phyloP scores from a whole-genome alignment of 306 rosid genomes.

The Oemleria cerasiformis region DNA sequence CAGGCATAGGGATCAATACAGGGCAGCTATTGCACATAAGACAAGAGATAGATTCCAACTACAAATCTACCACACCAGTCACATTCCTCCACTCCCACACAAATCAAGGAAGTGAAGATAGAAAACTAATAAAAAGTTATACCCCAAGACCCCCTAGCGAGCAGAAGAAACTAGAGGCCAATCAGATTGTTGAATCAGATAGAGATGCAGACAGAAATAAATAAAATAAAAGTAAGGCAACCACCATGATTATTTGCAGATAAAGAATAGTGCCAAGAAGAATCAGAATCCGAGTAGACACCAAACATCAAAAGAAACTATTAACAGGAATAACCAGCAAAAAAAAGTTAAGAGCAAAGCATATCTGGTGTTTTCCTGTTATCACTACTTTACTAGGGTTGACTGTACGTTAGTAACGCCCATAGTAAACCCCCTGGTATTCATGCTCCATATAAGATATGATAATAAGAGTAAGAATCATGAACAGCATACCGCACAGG shows the following conservation, averaged over 20 bases:
- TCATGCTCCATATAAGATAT: neutral
- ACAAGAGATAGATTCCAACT: neutral
- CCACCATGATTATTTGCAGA: too few relatives aligned
- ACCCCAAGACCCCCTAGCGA: neutral
- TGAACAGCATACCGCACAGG: slow-evolving; percentile 76
- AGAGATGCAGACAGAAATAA: too few relatives aligned
- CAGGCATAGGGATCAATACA: neutral
- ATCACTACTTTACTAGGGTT: neutral
- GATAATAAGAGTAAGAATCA: slow-evolving; percentile 26
- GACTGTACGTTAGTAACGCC: neutral
- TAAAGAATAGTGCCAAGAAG: too few relatives aligned
- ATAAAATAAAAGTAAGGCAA: too few relatives aligned
- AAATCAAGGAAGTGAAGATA: too few relatives aligned
- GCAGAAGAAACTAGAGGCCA: too few relatives aligned
- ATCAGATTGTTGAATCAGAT: too few relatives aligned
- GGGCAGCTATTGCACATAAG: neutral
- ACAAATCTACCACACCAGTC: neutral
- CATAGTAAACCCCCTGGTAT: slow-evolving; percentile 3
- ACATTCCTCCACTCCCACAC: neutral
- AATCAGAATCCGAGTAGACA: neutral
- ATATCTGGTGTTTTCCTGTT: neutral
- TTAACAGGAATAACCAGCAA: neutral
- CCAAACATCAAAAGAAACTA: neutral
- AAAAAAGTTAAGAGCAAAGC: neutral
- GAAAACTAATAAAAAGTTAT: neutral